Conservation (phyloP, 768 basidiomycete species). For the Suillus americanus region DNA sequence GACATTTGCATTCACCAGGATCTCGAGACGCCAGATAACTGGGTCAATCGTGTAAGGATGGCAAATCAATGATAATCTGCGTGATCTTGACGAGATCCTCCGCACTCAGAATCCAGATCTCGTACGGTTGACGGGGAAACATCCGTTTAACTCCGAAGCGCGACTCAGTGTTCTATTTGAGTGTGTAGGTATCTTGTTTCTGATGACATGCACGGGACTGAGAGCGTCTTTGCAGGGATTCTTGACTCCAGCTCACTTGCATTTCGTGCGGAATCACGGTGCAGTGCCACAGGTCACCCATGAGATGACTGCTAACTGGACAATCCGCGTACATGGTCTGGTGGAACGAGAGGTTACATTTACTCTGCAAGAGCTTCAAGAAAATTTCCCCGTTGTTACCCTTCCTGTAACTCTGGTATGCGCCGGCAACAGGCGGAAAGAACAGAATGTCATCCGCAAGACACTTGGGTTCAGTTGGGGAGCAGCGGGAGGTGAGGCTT, state of each 20-base stretch:
- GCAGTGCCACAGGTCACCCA: conserved; percentile 50
- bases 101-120: conserved; percentile 34
- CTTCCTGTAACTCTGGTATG: conserved; percentile 62
- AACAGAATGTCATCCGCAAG: conserved; percentile 62
- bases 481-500: conserved; percentile 38
- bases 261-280: conserved; percentile 66
- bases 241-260: conserved; percentile 51
- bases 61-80: neutral
- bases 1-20: conserved; percentile 21
- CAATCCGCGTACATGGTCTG: conserved; percentile 39
- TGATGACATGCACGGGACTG: neutral
- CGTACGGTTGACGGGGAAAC: conserved; percentile 55
- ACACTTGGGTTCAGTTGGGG: conserved; percentile 60
- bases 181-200: conserved; percentile 23
- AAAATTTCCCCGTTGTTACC: conserved; percentile 51
- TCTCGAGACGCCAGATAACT: conserved; percentile 39
- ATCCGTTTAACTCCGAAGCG: conserved; percentile 62
- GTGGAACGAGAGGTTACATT: conserved; percentile 38
- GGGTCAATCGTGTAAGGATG: conserved; percentile 35
- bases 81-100: neutral
- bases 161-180: conserved; percentile 43
- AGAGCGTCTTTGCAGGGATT: conserved; percentile 40
- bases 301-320: conserved; percentile 41
- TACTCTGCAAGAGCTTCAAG: conserved; percentile 44
- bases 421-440: conserved; percentile 65